Base-by-base conservation (phyloP, 371 early-diverging fungal species). In the Actinomortierella wolfii region DNA sequence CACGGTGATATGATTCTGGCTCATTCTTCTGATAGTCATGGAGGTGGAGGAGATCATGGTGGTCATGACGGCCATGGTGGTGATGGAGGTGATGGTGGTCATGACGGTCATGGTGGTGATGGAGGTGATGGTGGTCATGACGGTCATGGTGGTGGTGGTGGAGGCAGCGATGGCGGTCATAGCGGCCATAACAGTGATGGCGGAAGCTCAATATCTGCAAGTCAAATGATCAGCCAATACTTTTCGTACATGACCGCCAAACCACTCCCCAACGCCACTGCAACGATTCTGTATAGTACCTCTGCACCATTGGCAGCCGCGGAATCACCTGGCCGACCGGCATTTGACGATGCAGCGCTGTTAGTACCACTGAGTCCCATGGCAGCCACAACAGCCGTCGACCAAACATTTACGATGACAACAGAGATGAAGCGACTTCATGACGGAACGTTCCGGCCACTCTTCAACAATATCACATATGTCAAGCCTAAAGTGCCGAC, bases 361-460 rank as follows among this genome's bases (percentile, higher is more conserved):
- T 11, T 34, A 11, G 34, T 34, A 4, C 34, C 34, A 34, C 34
- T 34, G 7, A 11, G 11, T 34, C 34, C 34, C 34, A 49, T 60
- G 13, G 59, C 77, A n/a, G 43, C 67, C n/a, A 61, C 76, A 8
- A 76, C 68, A 34, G 51, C 51, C 8, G 73, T 79, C 42, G 81
- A 81, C 56, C 70, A 78, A 47, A 78, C 79, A 39, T 59, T 84
- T 28, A 77, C 78, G 40, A 70, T 88, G 69, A 80, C 83, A 21
- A 81, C 83, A 57, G 68, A 78, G 57, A 88, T 88, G 51, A 75
- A 81, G n/a, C 83, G 86, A 25, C 75, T 77, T 21, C 80, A 80
- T 21, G 91, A 91, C 57, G 88, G 88, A 43, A 70, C 82, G 64
- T 88, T 88, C 78, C 88, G 86, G 63, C 91, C 89, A 46, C 76